phyloP scores from a whole-genome alignment of 108 stramenopile genomes.

The Hondaea fermentalgiana region DNA sequence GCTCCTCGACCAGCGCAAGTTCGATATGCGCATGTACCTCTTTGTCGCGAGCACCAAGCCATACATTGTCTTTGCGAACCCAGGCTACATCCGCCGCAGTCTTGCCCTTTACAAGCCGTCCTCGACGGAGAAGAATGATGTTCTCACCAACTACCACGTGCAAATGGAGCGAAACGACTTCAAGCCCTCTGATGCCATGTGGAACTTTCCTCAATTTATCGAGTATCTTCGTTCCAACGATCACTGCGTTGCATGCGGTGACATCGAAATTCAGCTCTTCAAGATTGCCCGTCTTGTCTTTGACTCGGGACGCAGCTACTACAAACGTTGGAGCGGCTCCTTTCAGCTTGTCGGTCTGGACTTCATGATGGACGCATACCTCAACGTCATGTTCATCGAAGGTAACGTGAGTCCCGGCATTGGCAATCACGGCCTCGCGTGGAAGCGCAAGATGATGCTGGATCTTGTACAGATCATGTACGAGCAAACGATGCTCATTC shows the following conservation, averaged over 20 bases:
- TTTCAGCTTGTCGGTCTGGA: not conserved
- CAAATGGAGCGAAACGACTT: conserved; percentile 1
- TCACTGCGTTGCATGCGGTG: not conserved
- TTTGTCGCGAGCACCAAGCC: conserved; percentile 3
- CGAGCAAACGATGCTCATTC: not conserved
- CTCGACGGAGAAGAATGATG: not conserved
- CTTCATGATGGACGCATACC: conserved; percentile 7
- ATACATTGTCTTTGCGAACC: conserved; percentile 1
- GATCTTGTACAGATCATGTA: conserved; percentile 11
- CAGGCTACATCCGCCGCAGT: not conserved
- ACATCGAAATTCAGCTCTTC: not conserved
- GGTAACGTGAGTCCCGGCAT: conserved; percentile 12
- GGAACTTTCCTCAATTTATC: conserved; percentile 5
- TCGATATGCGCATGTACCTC: conserved; percentile 12
- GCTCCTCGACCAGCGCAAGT: not conserved
- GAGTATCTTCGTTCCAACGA: not conserved
- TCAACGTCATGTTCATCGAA: conserved; percentile 5
- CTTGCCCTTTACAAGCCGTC: not conserved
- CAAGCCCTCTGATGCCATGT: not conserved
- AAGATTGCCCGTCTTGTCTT: not conserved
- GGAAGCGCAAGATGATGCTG: conserved; percentile 12
- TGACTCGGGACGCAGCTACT: not conserved
- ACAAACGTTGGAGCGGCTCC: conserved; percentile 2
- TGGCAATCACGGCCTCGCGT: not conserved
- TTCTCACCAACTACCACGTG: conserved; percentile 16